Conservation (phyloP, 2,329 filamentous ascomycete species). For the Simplicillium aogashimaense region DNA sequence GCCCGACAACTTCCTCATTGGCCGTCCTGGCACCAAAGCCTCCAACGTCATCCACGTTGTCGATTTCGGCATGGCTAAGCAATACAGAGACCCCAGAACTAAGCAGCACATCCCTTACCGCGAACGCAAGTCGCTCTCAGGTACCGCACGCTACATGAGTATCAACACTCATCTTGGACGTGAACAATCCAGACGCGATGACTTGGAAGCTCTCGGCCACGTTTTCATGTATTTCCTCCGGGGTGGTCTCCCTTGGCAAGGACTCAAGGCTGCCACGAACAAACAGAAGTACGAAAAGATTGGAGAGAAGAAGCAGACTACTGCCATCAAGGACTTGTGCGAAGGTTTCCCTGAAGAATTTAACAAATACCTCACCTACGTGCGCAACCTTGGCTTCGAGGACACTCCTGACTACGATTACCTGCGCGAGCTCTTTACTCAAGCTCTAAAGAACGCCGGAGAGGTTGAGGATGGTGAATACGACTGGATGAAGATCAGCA, state of each 20-base stretch:
- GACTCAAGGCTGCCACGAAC: slow-evolving; percentile 63
- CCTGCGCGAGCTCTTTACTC: slow-evolving; percentile 89
- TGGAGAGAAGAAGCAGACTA: slow-evolving; percentile 99
- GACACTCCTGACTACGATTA: slow-evolving; percentile 98
- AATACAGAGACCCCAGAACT: slow-evolving; percentile 96
- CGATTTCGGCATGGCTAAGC: slow-evolving; percentile 99
- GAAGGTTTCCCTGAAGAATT: slow-evolving; percentile 96
- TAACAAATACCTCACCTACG: slow-evolving; percentile 94
- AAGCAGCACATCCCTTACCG: slow-evolving; percentile 98
- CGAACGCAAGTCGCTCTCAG: slow-evolving; percentile 92
- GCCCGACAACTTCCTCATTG: slow-evolving; percentile 97
- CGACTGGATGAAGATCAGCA: slow-evolving; percentile 98
- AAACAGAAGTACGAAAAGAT: slow-evolving; percentile 99
- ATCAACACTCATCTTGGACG: slow-evolving; percentile 98
- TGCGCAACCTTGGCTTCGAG: slow-evolving; percentile 95
- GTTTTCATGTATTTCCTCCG: slow-evolving; percentile 68
- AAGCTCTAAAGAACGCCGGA: slow-evolving; percentile 86
- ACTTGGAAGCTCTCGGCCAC: slow-evolving; percentile 77
- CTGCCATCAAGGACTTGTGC: slow-evolving; percentile 90
- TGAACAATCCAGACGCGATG: slow-evolving; percentile 91
- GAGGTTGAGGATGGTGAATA: slow-evolving; percentile 97
- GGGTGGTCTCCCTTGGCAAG: slow-evolving; percentile 64
- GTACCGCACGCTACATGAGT: slow-evolving; percentile 97
- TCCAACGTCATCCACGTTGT: slow-evolving; percentile 98
- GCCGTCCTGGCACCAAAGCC: slow-evolving; percentile 82